These are phyloP conservation scores for Aphanoascus verrucosus DNA, from an alignment of 2,329 filamentous ascomycete genomes.

Conservation along the genomic window DNA sequence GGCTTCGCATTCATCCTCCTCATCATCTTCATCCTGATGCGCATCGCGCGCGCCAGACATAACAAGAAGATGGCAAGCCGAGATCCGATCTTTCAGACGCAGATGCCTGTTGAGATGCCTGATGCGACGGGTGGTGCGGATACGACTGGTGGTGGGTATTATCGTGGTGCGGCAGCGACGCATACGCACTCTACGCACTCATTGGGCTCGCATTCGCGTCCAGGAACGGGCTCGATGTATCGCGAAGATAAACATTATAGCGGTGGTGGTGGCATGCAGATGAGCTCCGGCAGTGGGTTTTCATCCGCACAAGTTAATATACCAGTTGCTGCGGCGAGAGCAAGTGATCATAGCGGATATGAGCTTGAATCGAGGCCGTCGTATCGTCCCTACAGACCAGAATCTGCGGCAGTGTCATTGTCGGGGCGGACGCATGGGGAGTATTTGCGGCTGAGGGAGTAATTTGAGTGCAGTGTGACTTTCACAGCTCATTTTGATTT, in stretches of 20 bases:
- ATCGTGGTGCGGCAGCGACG: too few relatives aligned
- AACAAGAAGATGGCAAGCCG: neutral
- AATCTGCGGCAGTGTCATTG: neutral
- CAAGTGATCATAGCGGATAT: neutral
- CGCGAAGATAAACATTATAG: neutral
- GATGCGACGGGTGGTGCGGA: constrained; percentile 1
- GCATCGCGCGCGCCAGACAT: neutral
- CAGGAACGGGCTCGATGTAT: neutral
- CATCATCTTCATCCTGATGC: constrained; percentile 4
- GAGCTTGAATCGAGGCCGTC: neutral
- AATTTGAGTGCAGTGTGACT: neutral
- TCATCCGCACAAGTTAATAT: too few relatives aligned
- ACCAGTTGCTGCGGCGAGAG: neutral
- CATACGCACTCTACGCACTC: too few relatives aligned
- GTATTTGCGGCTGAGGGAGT: neutral
- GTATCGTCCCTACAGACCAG: neutral
- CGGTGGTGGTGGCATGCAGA: too few relatives aligned
- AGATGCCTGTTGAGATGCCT: neutral
- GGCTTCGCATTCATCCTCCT: neutral
- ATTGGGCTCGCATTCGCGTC: neutral
- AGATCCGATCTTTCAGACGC: neutral
- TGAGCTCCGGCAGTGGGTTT: neutral
- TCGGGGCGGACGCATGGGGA: neutral
- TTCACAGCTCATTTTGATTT: neutral
- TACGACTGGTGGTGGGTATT: neutral